A percentile compares a stretch with the other conserved stretches of the same genome.
Conservation (phyloP, 2,329 filamentous ascomycete genomes). For the Colletotrichum sp. region DNA sequence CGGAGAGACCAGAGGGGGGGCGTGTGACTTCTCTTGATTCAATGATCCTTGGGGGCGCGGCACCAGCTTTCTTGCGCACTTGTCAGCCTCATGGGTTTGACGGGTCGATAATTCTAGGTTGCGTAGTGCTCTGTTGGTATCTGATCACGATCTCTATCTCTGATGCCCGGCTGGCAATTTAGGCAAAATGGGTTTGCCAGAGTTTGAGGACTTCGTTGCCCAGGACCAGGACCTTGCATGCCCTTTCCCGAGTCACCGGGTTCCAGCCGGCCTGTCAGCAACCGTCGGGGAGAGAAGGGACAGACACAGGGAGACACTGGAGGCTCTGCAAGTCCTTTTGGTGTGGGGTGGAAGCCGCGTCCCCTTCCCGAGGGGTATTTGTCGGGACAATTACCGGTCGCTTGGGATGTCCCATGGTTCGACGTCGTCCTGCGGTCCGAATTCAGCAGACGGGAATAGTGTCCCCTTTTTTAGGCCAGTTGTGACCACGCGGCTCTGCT, state of each 20-base stretch:
- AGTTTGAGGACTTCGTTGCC: background rate
- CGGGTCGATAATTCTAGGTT: background rate
- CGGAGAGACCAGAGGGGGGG: background rate
- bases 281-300: background rate
- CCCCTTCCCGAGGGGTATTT: background rate
- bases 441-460: background rate
- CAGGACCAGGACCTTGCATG: background rate
- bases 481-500: background rate
- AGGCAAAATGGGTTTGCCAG: background rate
- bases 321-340: background rate
- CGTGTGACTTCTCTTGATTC: background rate
- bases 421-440: background rate
- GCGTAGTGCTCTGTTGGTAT: background rate
- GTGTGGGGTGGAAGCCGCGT: slow-evolving; percentile 1
- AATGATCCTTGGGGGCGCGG: background rate
- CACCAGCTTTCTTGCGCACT: background rate
- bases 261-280: background rate
- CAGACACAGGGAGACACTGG: background rate
- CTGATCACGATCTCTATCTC: background rate
- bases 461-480: background rate
- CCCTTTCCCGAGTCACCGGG: background rate
- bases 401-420: background rate
- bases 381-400: background rate
- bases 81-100: background rate
- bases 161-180: background rate